Evolutionary conservation across 208 protist species (phyloP), one percentile per base, ranked within the genome.

Genomic region (Strigomonas galati): DNA sequence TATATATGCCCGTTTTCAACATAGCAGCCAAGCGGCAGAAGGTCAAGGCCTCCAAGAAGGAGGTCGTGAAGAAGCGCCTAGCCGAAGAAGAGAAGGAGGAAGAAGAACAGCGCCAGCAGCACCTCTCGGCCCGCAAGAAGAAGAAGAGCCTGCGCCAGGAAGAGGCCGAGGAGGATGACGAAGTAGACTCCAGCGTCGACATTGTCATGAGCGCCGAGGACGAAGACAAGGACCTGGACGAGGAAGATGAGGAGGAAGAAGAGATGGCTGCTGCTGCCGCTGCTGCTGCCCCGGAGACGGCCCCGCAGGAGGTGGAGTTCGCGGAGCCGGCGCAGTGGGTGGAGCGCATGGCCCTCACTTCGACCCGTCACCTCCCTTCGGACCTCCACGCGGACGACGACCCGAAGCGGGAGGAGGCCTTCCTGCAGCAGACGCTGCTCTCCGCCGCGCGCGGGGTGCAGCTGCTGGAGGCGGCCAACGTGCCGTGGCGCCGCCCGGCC

Each of bases 361-460:
- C 89, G 1, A 92, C 85, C n/a, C 76, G 79, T 53, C 69, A 81
- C 1, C 81, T 97, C n/a, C 89, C 87, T 0, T 64, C 64, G 19
- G 89, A 93, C 68, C 79, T 94, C 23, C 81, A 90, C 64, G 81
- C 88, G 35, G 88, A 97, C 61, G 92, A 97, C 67, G 92, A 97
- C 55, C 89, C 88, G 27, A 93, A 92, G 82, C 82, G 92, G 15
- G 89, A 97, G 81, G 89, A 97, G 78, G 87, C 86, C n/a, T 97
- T 97, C 65, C 91, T 95, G 30, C 87, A 97, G 66, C 93, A 97
- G 69, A 86, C 93, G 28, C 72, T 97, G 12, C 78, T 91, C 30
- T 93, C 89, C 32, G 91, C 93, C 6, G 54, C 74, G 28, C 82
- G 78, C 30, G 93, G 88, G 27, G 65, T 95, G 14, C 67, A 85